Evolutionary conservation across 1,284 basidiomycete genomes (phyloP).

Genomic region (Puccinia horiana): DNA sequence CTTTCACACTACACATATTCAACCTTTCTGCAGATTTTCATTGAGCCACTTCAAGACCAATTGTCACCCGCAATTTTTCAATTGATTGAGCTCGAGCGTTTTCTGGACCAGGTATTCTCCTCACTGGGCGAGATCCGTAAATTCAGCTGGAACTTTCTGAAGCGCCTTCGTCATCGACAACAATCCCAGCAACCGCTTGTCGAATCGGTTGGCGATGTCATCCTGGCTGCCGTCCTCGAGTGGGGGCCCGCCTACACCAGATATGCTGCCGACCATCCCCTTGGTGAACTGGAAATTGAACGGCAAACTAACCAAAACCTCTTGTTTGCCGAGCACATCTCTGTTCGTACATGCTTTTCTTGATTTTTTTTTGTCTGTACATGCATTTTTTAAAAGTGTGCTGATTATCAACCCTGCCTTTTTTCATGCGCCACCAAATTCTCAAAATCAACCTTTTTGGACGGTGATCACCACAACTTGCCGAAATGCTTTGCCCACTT

Average conservation of each 20-base stretch:
- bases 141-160: conserved; percentile 77
- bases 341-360: conserved; percentile 64
- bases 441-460: too few species aligned
- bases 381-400: not conserved
- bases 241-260: conserved; percentile 82
- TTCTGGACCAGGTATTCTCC: conserved; percentile 82
- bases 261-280: conserved; percentile 80
- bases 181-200: conserved; percentile 83
- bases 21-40: conserved; percentile 66
- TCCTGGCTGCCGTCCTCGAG: conserved; percentile 81
- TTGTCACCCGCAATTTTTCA: conserved; percentile 76
- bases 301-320: conserved; percentile 80
- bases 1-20: not conserved
- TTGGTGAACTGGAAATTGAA: conserved; percentile 80
- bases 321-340: conserved; percentile 80
- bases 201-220: conserved; percentile 83
- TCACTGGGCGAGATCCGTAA: conserved; percentile 81
- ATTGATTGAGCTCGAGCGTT: conserved; percentile 69
- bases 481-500: too few species aligned
- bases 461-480: too few species aligned
- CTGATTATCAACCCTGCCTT: too few species aligned
- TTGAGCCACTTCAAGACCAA: conserved; percentile 71
- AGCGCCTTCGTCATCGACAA: conserved; percentile 81
- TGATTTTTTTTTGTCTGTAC: not conserved
- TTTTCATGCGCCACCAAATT: too few species aligned